phyloP scores from a whole-genome alignment of 129 eudicot species.

The Sambucus nigra region DNA sequence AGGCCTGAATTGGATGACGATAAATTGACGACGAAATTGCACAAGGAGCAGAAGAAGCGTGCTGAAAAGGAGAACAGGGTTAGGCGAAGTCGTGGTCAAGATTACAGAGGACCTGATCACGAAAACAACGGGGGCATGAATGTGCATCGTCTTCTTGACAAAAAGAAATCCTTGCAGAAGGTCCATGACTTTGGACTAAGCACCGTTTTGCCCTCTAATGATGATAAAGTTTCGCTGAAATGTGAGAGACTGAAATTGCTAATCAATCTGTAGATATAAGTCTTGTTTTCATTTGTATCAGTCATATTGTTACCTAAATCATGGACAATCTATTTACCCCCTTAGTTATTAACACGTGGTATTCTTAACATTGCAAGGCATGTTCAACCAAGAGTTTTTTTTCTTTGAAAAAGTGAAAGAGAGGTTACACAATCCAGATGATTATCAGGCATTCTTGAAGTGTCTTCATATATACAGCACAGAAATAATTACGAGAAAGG shows the following conservation, averaged over 20 bases:
- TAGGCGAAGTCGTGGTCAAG: constrained; percentile 58
- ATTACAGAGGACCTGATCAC: constrained; percentile 57
- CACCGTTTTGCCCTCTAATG: constrained; percentile 44
- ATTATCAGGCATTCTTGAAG: constrained; percentile 96
- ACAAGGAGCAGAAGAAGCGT: constrained; percentile 66
- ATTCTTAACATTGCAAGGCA: constrained; percentile 40
- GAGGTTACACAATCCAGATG: constrained; percentile 68
- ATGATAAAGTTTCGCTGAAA: constrained; percentile 68
- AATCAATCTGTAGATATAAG: neutral
- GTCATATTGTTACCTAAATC: neutral
- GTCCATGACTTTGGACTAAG: constrained; percentile 62
- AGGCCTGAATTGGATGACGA: constrained; percentile 69
- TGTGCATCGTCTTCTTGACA: constrained; percentile 41
- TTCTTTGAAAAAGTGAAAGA: constrained; percentile 95
- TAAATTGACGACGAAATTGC: constrained; percentile 44
- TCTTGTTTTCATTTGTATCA: neutral
- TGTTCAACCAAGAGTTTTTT: constrained; percentile 71
- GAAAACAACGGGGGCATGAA: constrained; percentile 45
- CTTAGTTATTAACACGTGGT: neutral
- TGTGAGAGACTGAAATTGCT: constrained; percentile 43
- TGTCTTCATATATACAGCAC: constrained; percentile 97
- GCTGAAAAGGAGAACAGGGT: constrained; percentile 59
- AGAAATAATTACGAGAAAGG: constrained; percentile 85
- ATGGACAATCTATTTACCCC: neutral
- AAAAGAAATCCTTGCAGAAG: constrained; percentile 68